Evolutionary conservation across 2,329 filamentous ascomycete species (phyloP).

Genomic region (Fusarium brevicatenulatum): DNA sequence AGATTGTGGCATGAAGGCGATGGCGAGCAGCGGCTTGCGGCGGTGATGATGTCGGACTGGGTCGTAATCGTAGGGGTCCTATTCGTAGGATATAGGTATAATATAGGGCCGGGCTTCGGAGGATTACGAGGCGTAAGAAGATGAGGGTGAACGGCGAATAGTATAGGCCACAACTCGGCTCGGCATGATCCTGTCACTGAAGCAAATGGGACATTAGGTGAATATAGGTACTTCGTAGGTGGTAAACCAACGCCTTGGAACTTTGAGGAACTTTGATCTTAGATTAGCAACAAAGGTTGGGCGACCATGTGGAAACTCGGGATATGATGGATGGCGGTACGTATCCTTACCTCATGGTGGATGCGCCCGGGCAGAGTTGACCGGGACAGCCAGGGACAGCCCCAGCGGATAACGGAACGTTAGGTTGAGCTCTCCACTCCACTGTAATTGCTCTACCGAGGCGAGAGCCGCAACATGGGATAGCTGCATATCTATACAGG

Average conservation of each 20-base stretch:
- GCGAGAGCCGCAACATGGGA: constrained; percentile 20
- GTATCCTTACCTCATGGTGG: constrained; percentile 40
- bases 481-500: constrained; percentile 41
- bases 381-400: background rate
- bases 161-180: constrained; percentile 36
- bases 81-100: background rate
- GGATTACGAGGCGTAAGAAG: constrained; percentile 42
- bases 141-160: constrained; percentile 35
- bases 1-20: constrained; percentile 73
- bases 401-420: background rate
- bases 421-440: background rate
- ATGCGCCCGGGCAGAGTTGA: background rate
- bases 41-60: constrained; percentile 14
- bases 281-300: constrained; percentile 35
- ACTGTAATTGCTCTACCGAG: constrained; percentile 23
- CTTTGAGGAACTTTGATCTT: constrained; percentile 15
- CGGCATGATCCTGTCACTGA: constrained; percentile 46
- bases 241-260: constrained; percentile 6
- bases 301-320: constrained; percentile 40
- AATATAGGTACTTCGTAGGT: constrained; percentile 2
- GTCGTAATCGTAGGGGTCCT: constrained; percentile 14
- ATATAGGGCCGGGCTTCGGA: constrained; percentile 18
- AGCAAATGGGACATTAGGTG: constrained; percentile 7
- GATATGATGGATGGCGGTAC: constrained; percentile 36
- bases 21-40: constrained; percentile 25